phyloP scores from a whole-genome alignment of 1,284 basidiomycete genomes.

The Inonotus hispidus region DNA sequence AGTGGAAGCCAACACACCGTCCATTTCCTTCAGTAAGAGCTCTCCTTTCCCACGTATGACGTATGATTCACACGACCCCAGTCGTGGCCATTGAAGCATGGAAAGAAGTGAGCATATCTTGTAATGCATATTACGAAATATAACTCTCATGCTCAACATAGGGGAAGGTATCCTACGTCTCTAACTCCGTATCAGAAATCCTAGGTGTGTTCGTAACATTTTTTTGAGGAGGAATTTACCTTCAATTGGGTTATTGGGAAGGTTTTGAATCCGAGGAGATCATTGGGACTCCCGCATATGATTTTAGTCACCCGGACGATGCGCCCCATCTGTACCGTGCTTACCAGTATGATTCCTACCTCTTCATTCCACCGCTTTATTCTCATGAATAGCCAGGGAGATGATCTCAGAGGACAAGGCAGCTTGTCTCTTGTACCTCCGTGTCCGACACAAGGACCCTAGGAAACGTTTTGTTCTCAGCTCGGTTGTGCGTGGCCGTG shows the following conservation, averaged over 20 bases:
- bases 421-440: constrained; percentile 66
- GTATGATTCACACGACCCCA: background rate
- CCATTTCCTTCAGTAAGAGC: constrained; percentile 19
- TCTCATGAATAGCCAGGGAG: constrained; percentile 37
- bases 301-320: constrained; percentile 74
- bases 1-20: constrained; percentile 5
- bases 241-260: constrained; percentile 26
- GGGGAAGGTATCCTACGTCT: constrained; percentile 28
- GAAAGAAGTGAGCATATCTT: constrained; percentile 45
- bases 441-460: constrained; percentile 68
- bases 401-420: constrained; percentile 72
- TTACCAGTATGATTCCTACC: constrained; percentile 50
- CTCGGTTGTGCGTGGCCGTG: constrained; percentile 49
- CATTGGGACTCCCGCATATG: constrained; percentile 56
- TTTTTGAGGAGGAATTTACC: background rate
- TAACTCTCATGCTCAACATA: background rate
- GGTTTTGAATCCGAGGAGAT: constrained; percentile 69
- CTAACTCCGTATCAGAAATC: constrained; percentile 64
- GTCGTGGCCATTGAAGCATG: constrained; percentile 67
- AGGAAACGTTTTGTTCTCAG: constrained; percentile 67
- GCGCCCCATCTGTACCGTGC: constrained; percentile 53
- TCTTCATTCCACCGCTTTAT: constrained; percentile 3
- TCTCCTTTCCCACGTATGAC: background rate
- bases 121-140: background rate
- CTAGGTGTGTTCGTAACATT: constrained; percentile 42